Conservation (phyloP, 805 yeast genomes). For the Metschnikowia anglica region DNA sequence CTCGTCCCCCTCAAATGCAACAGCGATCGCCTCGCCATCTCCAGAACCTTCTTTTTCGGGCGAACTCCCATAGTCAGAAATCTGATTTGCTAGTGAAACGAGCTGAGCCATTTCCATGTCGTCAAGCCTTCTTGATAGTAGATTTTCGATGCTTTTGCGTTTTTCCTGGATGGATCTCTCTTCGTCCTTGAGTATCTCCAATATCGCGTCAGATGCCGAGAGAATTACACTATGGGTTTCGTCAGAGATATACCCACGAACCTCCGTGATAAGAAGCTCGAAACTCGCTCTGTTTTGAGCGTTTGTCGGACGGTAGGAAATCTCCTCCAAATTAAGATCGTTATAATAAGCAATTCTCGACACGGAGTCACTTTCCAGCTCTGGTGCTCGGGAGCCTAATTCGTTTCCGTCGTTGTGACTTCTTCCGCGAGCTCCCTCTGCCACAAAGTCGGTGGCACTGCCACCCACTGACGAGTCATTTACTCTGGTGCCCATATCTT, state of each 20-base stretch:
- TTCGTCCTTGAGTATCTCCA: constrained; percentile 54
- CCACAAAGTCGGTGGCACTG: too few species aligned
- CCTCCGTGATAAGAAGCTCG: constrained; percentile 60
- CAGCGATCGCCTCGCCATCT: constrained; percentile 27
- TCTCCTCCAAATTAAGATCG: constrained; percentile 38
- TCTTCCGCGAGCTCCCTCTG: too few species aligned
- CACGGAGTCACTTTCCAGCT: too few species aligned
- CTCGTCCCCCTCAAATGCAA: constrained; percentile 25
- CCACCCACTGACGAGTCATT: background rate
- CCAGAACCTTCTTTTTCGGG: constrained; percentile 12
- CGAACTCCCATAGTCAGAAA: constrained; percentile 49
- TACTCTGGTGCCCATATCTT: constrained; percentile 66
- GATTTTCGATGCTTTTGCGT: constrained; percentile 50
- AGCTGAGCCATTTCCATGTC: constrained; percentile 49
- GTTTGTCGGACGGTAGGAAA: constrained; percentile 63
- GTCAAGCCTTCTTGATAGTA: constrained; percentile 40
- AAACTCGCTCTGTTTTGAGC: constrained; percentile 50
- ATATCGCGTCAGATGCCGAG: constrained; percentile 67
- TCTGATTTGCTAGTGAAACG: constrained; percentile 41
- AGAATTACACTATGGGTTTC: constrained; percentile 70
- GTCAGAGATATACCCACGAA: constrained; percentile 60
- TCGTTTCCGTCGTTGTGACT: too few species aligned
- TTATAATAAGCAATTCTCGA: constrained; percentile 7
- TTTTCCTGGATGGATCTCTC: constrained; percentile 42
- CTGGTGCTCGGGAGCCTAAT: too few species aligned